These are phyloP conservation scores for Cladophialophora yegresii DNA, from an alignment of 2,329 filamentous ascomycete genomes.

Conservation along the genomic window DNA sequence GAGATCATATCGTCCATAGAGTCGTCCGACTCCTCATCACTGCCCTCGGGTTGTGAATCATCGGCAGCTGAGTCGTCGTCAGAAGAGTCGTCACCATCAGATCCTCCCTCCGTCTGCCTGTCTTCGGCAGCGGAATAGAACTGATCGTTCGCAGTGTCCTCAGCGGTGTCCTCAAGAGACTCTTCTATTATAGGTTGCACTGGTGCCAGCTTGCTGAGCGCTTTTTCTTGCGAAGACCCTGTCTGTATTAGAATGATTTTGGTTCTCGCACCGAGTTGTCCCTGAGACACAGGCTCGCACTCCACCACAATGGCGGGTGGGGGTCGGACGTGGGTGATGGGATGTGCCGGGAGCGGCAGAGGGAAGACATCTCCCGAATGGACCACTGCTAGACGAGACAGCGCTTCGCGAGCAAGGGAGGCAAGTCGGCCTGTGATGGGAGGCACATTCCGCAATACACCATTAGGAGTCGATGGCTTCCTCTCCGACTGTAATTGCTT, in stretches of 20 bases:
- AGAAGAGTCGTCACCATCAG: slow-evolving; percentile 56
- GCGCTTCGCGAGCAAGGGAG: slow-evolving; percentile 69
- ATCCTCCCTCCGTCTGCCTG: slow-evolving; percentile 49
- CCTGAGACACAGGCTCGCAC: slow-evolving; percentile 94
- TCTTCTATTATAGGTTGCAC: slow-evolving; percentile 60
- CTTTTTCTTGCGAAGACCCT: slow-evolving; percentile 46
- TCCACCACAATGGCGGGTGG: slow-evolving; percentile 84
- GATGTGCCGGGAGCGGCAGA: slow-evolving; percentile 73
- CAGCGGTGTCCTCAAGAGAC: slow-evolving; percentile 62
- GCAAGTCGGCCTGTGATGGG: slow-evolving; percentile 28
- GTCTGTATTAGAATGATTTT: slow-evolving; percentile 74
- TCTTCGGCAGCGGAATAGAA: slow-evolving; percentile 94
- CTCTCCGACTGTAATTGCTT: slow-evolving; percentile 33
- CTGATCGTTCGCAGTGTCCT: slow-evolving; percentile 84
- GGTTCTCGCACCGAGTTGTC: slow-evolving; percentile 72
- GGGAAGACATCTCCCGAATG: slow-evolving; percentile 83
- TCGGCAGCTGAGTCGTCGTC: slow-evolving; percentile 66
- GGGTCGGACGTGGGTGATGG: slow-evolving; percentile 79
- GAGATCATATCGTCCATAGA: slow-evolving; percentile 93
- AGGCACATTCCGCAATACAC: slow-evolving; percentile 29
- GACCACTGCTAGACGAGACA: slow-evolving; percentile 72
- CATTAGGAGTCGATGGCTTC: slow-evolving; percentile 20
- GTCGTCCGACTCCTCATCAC: slow-evolving; percentile 75
- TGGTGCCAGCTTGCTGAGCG: slow-evolving; percentile 50
- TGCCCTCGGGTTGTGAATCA: slow-evolving; percentile 53